Evolutionary conservation across 176 grass and related monocot species (phyloP).

Genomic region (Saccharum spontaneum): DNA sequence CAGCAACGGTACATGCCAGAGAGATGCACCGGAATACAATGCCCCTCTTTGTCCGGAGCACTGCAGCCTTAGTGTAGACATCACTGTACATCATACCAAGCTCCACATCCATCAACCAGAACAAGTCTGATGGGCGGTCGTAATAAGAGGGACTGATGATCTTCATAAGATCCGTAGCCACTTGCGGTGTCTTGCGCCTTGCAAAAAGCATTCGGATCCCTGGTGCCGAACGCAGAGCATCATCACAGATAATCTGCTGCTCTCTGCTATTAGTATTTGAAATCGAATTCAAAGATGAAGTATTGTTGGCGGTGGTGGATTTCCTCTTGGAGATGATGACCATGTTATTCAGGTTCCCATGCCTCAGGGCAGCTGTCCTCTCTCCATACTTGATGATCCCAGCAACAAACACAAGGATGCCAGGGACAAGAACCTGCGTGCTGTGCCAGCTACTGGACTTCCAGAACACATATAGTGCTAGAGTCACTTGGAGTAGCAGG

Average conservation of each 20-base stretch:
- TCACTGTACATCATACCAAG: neutral
- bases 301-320: too few species aligned
- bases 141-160: too few species aligned
- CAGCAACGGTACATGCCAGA: neutral
- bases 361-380: neutral
- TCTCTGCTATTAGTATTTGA: too few species aligned
- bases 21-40: neutral
- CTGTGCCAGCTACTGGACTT: neutral
- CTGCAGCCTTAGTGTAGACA: neutral
- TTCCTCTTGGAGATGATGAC: too few species aligned
- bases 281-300: too few species aligned
- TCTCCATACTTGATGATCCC: neutral
- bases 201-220: neutral
- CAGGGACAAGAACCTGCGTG: neutral
- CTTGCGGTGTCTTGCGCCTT: neutral
- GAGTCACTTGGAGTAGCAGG: neutral
- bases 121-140: neutral
- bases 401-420: neutral
- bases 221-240: neutral
- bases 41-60: neutral
- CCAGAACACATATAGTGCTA: neutral
- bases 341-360: too few species aligned
- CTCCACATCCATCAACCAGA: neutral
- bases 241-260: too few species aligned
- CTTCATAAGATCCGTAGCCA: neutral